Evolutionary conservation across 352 stramenopile species (phyloP).

Genomic region (Globisporangium sylvaticum): DNA sequence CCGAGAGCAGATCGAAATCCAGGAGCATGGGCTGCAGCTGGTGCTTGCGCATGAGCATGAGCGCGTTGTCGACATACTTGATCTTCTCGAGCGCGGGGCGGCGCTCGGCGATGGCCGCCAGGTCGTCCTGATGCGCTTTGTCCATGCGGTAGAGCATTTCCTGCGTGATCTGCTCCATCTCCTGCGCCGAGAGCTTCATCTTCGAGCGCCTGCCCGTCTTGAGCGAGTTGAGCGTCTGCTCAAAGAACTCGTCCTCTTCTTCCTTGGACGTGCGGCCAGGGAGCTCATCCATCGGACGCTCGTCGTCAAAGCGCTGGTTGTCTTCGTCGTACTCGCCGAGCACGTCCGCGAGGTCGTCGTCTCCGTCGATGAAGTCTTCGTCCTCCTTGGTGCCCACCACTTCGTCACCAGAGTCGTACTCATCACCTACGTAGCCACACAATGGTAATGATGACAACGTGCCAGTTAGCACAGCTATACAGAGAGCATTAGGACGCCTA

Average conservation of each 20-base stretch:
- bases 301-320: conserved; percentile 73
- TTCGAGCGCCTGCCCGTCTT: conserved; percentile 80
- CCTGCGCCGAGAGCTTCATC: conserved; percentile 76
- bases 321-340: conserved; percentile 80
- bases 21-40: conserved; percentile 86
- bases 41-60: conserved; percentile 73
- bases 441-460: no score
- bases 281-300: conserved; percentile 60
- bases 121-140: conserved; percentile 79
- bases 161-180: conserved; percentile 85
- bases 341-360: conserved; percentile 82
- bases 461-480: background rate
- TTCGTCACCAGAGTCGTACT: conserved; percentile 86
- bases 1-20: conserved; percentile 84
- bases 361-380: conserved; percentile 86
- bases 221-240: conserved; percentile 77
- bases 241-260: conserved; percentile 67
- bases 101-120: conserved; percentile 53
- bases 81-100: conserved; percentile 77
- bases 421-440: conserved; percentile 33
- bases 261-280: conserved; percentile 23
- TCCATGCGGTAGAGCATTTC: conserved; percentile 88
- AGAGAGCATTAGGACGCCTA: background rate
- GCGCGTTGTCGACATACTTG: conserved; percentile 75
- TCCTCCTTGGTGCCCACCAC: conserved; percentile 69